These are phyloP conservation scores for Diaporthe citrichinensis DNA, from an alignment of 2,329 filamentous ascomycete species.

Conservation along the genomic window DNA sequence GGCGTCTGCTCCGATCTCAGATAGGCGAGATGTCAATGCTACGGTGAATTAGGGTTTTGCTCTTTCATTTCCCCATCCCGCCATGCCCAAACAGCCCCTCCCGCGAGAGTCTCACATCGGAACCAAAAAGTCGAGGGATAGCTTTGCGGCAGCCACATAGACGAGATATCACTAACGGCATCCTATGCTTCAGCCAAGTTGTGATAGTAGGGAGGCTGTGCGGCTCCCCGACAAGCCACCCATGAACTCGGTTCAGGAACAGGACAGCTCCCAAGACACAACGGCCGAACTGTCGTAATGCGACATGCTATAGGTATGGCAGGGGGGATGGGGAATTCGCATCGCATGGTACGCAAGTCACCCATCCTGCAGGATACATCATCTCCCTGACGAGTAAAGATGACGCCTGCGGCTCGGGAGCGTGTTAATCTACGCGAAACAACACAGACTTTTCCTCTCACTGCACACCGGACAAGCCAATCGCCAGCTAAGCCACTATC, in stretches of 20 bases:
- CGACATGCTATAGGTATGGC: conserved; percentile 25
- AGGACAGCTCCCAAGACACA: conserved; percentile 28
- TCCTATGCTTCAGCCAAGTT: conserved; percentile 20
- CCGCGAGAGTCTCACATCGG: background rate
- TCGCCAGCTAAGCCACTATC: background rate
- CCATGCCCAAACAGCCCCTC: background rate
- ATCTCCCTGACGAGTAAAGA: background rate
- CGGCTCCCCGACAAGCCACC: conserved; percentile 32
- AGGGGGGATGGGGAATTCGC: background rate
- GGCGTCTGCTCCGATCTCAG: conserved; percentile 31
- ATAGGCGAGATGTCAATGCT: conserved; percentile 31
- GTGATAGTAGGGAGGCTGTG: conserved; percentile 21
- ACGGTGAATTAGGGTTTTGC: conserved; percentile 21
- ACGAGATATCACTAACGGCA: background rate
- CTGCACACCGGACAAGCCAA: conserved; percentile 11
- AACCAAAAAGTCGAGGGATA: background rate
- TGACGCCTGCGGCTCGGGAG: conserved; percentile 30
- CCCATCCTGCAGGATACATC: conserved; percentile 23
- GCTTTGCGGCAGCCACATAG: background rate
- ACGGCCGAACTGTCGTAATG: conserved; percentile 30
- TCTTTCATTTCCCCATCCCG: conserved; percentile 9
- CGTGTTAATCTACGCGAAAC: conserved; percentile 21
- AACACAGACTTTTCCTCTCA: conserved; percentile 12
- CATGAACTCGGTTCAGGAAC: background rate
- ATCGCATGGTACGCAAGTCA: conserved; percentile 18